These are phyloP conservation scores for Corchorus capsularis DNA, from an alignment of 345 rosid species.

Conservation along the genomic window DNA sequence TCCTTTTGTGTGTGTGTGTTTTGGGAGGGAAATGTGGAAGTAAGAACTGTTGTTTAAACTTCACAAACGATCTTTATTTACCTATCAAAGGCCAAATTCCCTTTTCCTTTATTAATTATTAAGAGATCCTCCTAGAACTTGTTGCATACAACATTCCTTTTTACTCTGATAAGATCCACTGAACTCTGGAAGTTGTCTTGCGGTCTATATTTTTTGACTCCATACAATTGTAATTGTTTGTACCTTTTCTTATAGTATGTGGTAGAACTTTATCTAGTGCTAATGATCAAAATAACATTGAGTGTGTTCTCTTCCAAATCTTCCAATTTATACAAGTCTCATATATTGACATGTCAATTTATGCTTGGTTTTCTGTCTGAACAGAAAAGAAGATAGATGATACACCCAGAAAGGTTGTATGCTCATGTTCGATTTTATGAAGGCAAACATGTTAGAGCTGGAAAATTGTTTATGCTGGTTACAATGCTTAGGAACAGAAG, in stretches of 20 bases:
- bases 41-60: not conserved
- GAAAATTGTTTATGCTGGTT: conserved; percentile 20
- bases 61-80: not conserved
- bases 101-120: not conserved
- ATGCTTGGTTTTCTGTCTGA: conserved; percentile 22
- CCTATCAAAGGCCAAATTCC: too few relatives aligned
- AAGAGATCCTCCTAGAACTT: not conserved
- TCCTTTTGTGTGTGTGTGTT: not conserved
- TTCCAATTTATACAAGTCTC: not conserved
- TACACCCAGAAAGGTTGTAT: conserved; percentile 66
- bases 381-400: conserved; percentile 89
- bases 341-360: not conserved
- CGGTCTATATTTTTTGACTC: not conserved
- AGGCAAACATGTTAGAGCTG: conserved; percentile 21
- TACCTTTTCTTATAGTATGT: not conserved
- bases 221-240: not conserved
- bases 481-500: conserved; percentile 47
- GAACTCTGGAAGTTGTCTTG: not conserved
- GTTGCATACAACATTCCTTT: not conserved
- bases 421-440: conserved; percentile 87
- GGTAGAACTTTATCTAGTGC: not conserved
- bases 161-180: not conserved
- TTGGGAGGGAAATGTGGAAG: not conserved
- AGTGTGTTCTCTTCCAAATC: not conserved
- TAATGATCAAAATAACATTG: not conserved